Conservation (phyloP, 345 rosid species). For the Microcos paniculata region DNA sequence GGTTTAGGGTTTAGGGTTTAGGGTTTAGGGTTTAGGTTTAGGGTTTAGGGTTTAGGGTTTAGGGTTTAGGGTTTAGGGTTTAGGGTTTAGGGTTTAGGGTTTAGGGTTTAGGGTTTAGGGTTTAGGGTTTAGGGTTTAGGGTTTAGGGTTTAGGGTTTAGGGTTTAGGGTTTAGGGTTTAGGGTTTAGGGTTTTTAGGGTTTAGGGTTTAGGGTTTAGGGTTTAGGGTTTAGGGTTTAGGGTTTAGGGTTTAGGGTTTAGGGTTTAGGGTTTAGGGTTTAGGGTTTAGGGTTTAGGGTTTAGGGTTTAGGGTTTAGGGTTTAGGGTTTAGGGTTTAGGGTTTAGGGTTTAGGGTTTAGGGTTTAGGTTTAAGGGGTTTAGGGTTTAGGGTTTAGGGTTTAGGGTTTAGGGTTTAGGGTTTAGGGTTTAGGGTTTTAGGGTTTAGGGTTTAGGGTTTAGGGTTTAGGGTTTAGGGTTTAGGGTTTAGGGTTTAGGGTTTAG, state of each 20-base stretch:
- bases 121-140: constrained; percentile 21
- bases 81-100: neutral
- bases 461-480: too few species aligned
- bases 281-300: constrained; percentile 21
- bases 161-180: neutral
- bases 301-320: constrained; percentile 24
- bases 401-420: too few species aligned
- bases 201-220: too few species aligned
- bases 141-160: constrained; percentile 7
- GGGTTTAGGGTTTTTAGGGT: too few species aligned
- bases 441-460: too few species aligned
- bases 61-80: constrained; percentile 13
- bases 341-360: neutral
- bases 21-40: constrained; percentile 16
- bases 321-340: too few species aligned
- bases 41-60: constrained; percentile 20
- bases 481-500: too few species aligned
- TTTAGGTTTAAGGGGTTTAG: constrained; percentile 19
- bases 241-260: constrained; percentile 16
- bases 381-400: too few species aligned
- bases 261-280: constrained; percentile 18
- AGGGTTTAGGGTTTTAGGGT: too few species aligned
- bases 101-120: constrained; percentile 21
- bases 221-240: neutral
- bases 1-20: constrained; percentile 15